These are phyloP conservation scores for Candida pseudoglaebosa DNA, from an alignment of 805 yeast species.

Conservation along the genomic window DNA sequence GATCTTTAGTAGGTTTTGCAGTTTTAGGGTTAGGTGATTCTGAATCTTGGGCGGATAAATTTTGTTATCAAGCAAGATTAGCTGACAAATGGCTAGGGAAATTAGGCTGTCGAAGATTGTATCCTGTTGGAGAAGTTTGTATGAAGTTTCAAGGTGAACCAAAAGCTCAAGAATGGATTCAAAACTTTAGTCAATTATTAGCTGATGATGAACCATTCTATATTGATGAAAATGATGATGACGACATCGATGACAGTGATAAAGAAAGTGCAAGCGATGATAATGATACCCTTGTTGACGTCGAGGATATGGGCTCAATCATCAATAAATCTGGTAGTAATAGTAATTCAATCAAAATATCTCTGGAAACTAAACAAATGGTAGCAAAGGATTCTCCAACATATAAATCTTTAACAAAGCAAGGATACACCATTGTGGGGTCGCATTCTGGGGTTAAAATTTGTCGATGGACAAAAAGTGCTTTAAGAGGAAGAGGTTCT, in stretches of 20 bases:
- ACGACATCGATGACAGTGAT: constrained; percentile 53
- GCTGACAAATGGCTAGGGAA: constrained; percentile 76
- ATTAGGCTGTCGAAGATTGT: constrained; percentile 81
- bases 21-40: constrained; percentile 86
- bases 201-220: constrained; percentile 68
- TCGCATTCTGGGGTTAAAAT: constrained; percentile 93
- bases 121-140: constrained; percentile 81
- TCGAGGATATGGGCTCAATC: constrained; percentile 80
- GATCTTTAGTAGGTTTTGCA: constrained; percentile 68
- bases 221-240: constrained; percentile 57
- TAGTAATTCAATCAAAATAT: neutral
- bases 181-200: constrained; percentile 54
- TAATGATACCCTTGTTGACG: constrained; percentile 59
- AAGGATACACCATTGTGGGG: constrained; percentile 90
- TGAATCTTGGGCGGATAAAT: constrained; percentile 74
- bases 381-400: constrained; percentile 89
- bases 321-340: constrained; percentile 31
- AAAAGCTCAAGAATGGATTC: constrained; percentile 64
- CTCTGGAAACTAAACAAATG: constrained; percentile 60
- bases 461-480: constrained; percentile 95
- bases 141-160: constrained; percentile 64
- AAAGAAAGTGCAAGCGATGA: constrained; percentile 33
- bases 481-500: constrained; percentile 89
- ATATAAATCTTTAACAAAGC: constrained; percentile 80
- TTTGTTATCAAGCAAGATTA: constrained; percentile 78